Evolutionary conservation across 2,329 filamentous ascomycete species (phyloP).

Genomic region (Passalora sequoiae): DNA sequence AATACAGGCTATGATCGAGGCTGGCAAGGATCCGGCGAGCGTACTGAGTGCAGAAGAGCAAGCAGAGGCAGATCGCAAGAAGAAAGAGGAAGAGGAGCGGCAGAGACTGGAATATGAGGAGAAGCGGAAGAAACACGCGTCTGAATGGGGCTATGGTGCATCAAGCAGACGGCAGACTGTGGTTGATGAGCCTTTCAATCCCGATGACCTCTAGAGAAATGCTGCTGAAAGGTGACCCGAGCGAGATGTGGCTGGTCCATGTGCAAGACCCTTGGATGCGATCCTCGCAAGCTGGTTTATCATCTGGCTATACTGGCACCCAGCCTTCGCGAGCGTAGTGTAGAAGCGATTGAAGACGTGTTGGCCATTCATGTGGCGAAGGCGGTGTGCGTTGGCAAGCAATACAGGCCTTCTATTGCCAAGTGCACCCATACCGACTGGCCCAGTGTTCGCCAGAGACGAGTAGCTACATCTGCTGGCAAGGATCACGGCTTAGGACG

Average conservation of each 20-base stretch:
- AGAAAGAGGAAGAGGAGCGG: conserved; percentile 38
- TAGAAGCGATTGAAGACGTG: too few relatives aligned
- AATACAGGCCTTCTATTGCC: too few relatives aligned
- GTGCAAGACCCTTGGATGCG: neutral
- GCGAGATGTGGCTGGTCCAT: neutral
- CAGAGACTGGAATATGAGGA: conserved; percentile 33
- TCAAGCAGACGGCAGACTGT: conserved; percentile 17
- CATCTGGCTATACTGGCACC: too few relatives aligned
- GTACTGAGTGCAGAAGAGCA: conserved; percentile 42
- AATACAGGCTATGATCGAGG: conserved; percentile 56
- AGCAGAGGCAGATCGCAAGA: conserved; percentile 33
- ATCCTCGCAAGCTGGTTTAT: neutral
- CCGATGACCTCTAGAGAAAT: conserved; percentile 29
- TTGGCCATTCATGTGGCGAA: too few relatives aligned
- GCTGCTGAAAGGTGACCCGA: neutral
- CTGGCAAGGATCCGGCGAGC: conserved; percentile 55
- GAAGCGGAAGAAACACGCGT: conserved; percentile 13
- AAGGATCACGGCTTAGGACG: neutral
- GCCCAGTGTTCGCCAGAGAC: too few relatives aligned
- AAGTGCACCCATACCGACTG: too few relatives aligned
- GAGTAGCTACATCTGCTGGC: too few relatives aligned
- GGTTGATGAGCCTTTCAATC: conserved; percentile 32
- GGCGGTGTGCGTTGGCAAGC: too few relatives aligned
- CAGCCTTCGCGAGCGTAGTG: too few relatives aligned
- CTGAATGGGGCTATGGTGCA: conserved; percentile 13